Base-by-base conservation (phyloP, 805 yeast species). In the Metschnikowia orientalis region DNA sequence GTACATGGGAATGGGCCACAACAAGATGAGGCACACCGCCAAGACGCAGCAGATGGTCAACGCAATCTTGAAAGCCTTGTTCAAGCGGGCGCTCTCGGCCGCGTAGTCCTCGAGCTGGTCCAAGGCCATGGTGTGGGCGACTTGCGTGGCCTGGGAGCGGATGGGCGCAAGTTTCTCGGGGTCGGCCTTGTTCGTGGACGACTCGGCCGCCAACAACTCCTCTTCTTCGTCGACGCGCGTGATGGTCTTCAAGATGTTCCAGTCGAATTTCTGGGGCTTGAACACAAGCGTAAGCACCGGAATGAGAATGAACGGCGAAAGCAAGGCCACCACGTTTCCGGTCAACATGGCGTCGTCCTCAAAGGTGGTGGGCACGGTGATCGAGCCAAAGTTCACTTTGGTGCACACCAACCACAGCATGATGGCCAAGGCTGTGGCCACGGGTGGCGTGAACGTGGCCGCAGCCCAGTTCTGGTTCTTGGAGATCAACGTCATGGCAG, bases 1-100 rank as follows among this genome's bases (percentile, higher is more conserved):
- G 56, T 81, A 87, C 92, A 88, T 81, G 44, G 96, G 95, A 87
- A 87, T 83, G 50, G 96, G 96, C 92, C 94, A 86, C 18, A 87
- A 51, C 16, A 88, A 71, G 19, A 87, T 60, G 30, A 87, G 61
- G 28, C 80, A 67, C 6, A 85, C 45, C 5, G 86, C 77, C 45
- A 85, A 67, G 26, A 72, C 60, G 2, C 74, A 56, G 53, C 89
- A 81, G 24, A 83, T 61, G 34, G 61, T 61, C 22, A 75, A 72
- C 1, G 89, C 92, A 24, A 62, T 60, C 46, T 72, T 79, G 30
- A 84, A 71, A 6, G 85, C 78, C 47, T 61, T 71, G 31, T 59
- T 57, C 42, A 87, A 69, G 7, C 65, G 55, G 5, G 51, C 62
- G 31, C 69, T 64, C 41, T 84, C 94, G 22, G 61, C 69, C n/a